Percentiles rank a stretch among this genome's conserved stretches.
phyloP scores from a whole-genome alignment of 2,329 filamentous ascomycete genomes.

The Hymenoscyphus salicellus region DNA sequence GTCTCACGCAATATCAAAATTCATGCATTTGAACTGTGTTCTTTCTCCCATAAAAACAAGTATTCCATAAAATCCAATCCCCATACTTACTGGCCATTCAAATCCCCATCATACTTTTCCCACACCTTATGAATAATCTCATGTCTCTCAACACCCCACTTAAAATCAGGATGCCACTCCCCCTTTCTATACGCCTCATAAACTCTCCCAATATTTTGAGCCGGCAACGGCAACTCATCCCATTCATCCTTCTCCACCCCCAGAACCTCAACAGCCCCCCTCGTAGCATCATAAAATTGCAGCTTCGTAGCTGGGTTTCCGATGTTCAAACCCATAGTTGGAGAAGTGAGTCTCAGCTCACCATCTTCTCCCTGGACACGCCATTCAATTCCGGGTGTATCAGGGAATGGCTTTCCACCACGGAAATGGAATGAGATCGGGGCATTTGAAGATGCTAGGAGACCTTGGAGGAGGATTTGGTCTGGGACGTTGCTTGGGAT shows the following conservation, averaged over 20 bases:
- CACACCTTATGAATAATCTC: conserved; percentile 42
- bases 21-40: no score
- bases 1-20: no score
- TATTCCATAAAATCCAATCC: no score
- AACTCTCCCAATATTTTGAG: conserved; percentile 50
- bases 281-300: conserved; percentile 50
- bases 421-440: conserved; percentile 42
- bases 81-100: background rate
- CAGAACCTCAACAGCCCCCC: conserved; percentile 42
- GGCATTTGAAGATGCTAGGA: conserved; percentile 23
- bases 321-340: conserved; percentile 36
- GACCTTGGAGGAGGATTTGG: conserved; percentile 41
- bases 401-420: conserved; percentile 48
- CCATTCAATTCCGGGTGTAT: conserved; percentile 47
- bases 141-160: conserved; percentile 45
- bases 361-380: conserved; percentile 51
- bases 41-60: no score
- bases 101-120: conserved; percentile 13
- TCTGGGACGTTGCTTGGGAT: conserved; percentile 46
- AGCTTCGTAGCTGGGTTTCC: conserved; percentile 42
- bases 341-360: conserved; percentile 44
- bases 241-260: conserved; percentile 48
- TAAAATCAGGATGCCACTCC: conserved; percentile 42
- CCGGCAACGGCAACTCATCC: conserved; percentile 44
- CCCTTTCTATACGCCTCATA: conserved; percentile 54